These are phyloP conservation scores for Protomyces inundatus DNA, from an alignment of 1,139 yeast species.

Conservation along the genomic window DNA sequence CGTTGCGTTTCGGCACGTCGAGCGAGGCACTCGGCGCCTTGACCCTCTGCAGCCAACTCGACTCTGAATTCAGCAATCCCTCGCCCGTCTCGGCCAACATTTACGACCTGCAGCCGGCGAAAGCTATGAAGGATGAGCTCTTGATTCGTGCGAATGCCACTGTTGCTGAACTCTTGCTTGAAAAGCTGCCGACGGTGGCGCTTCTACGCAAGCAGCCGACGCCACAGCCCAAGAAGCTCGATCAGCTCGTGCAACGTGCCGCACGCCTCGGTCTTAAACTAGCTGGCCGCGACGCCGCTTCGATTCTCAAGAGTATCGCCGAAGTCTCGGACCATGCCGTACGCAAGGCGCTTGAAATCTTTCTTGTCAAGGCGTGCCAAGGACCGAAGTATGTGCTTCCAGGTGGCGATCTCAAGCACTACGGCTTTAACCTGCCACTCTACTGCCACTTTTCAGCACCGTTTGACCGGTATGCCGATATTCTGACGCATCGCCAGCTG, in stretches of 20 bases:
- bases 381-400: slow-evolving; percentile 85
- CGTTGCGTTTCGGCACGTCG: slow-evolving; percentile 25
- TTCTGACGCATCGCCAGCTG: slow-evolving; percentile 86
- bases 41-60: slow-evolving; percentile 71
- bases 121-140: slow-evolving; percentile 64
- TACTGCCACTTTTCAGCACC: slow-evolving; percentile 96
- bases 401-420: slow-evolving; percentile 67
- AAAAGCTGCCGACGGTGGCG: slow-evolving; percentile 72
- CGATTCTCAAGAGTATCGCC: slow-evolving; percentile 67
- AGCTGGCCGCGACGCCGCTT: slow-evolving; percentile 69
- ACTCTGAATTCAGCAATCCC: slow-evolving; percentile 63
- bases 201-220: slow-evolving; percentile 81
- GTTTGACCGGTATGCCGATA: slow-evolving; percentile 82
- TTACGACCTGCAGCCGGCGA: slow-evolving; percentile 57
- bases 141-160: slow-evolving; percentile 77
- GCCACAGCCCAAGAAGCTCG: slow-evolving; percentile 78
- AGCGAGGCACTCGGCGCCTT: slow-evolving; percentile 36
- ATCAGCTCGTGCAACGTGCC: slow-evolving; percentile 68
- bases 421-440: slow-evolving; percentile 71
- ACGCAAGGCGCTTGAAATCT: slow-evolving; percentile 72
- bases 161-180: slow-evolving; percentile 73
- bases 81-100: slow-evolving; percentile 59
- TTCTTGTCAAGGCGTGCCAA: slow-evolving; percentile 73
- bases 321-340: slow-evolving; percentile 57
- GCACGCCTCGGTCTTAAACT: slow-evolving; percentile 54